These are phyloP conservation scores for Penicillium coprophilum DNA, from an alignment of 495 filamentous ascomycete species.

Conservation along the genomic window DNA sequence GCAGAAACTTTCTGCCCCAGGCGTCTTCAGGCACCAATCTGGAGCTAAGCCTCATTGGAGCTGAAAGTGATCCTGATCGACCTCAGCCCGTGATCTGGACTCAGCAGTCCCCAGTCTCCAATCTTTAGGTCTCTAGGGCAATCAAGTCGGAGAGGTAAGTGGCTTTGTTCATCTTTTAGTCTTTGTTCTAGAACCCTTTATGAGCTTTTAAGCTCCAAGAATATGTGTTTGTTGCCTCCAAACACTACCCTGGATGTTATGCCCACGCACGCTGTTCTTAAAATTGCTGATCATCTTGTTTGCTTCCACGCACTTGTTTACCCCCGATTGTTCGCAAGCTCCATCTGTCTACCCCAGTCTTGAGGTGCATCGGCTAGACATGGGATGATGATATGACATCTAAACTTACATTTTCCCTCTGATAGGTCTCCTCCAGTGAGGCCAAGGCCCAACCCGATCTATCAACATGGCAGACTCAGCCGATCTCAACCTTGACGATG, in stretches of 20 bases:
- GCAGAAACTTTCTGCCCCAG: not conserved
- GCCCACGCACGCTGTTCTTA: conserved; percentile 41
- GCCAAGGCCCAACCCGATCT: conserved; percentile 17
- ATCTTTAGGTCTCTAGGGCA: conserved; percentile 18
- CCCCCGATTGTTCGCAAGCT: conserved; percentile 15
- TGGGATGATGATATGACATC: conserved; percentile 21
- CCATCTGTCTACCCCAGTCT: conserved; percentile 3
- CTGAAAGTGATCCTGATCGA: conserved; percentile 13
- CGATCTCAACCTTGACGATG: conserved; percentile 46
- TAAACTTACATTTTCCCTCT: conserved; percentile 15
- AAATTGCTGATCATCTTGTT: conserved; percentile 24
- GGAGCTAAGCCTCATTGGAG: conserved; percentile 6
- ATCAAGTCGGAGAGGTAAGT: conserved; percentile 12
- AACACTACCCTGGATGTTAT: conserved; percentile 28
- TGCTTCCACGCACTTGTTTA: conserved; percentile 50
- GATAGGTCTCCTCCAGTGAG: conserved; percentile 9
- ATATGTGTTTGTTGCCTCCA: conserved; percentile 5
- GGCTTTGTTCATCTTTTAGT: not conserved
- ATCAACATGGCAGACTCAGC: conserved; percentile 43
- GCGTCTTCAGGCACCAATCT: not conserved
- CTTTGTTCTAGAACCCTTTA: not conserved
- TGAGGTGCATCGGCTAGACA: not conserved
- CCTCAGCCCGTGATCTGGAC: conserved; percentile 20
- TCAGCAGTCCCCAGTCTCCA: conserved; percentile 22
- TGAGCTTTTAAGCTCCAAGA: not conserved